Evolutionary conservation across 176 grass and related monocot genomes (phyloP), one percentile per base, ranked within the genome.

Genomic region (Paspalum notatum): DNA sequence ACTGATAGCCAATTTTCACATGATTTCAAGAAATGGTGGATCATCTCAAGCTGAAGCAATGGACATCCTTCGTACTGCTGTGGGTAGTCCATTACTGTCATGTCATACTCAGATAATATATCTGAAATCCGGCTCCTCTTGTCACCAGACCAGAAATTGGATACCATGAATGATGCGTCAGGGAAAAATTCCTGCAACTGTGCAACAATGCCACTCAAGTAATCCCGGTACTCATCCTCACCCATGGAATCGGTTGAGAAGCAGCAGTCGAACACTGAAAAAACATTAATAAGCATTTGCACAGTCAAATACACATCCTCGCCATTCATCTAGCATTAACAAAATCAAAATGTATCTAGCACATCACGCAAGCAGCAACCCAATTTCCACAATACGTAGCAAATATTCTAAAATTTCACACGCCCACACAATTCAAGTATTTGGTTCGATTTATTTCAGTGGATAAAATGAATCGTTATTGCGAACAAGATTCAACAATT

Each of bases 231-330:
- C 48, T 93, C 86, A 70, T 91, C 73, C 78, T 98, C 92, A 22
- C 80, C 86, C 61, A 95, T 82, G 70, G 82, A 71, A 32, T 95
- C 92, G 2, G 82, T 83, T 2, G 90, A 91, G 79, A 98, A 93
- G 86, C 96, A 98, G 69, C 92, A 95, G 68, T 98, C 96, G 32
- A 98, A 98, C 56, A 95, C 96, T 98, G 89, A 79, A 91, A 92
- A 76, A 17, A 57, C 79, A 79, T 27, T 1, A n/a, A 9, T 40
- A 50, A 1, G 66, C 17, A 85, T 89, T 72, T 77, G 72, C 57
- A 55, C 40, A 58, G 16, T 60, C 2, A 37, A 45, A 27, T 25
- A 43, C 4, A 62, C 40, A 71, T 9, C 5, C 48, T 55, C 53
- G 53, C 24, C 15, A 27, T 38, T 80, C 69, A 18, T 7, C 25